Conservation (phyloP, 106 monocot species). For the Acorus calamus region DNA sequence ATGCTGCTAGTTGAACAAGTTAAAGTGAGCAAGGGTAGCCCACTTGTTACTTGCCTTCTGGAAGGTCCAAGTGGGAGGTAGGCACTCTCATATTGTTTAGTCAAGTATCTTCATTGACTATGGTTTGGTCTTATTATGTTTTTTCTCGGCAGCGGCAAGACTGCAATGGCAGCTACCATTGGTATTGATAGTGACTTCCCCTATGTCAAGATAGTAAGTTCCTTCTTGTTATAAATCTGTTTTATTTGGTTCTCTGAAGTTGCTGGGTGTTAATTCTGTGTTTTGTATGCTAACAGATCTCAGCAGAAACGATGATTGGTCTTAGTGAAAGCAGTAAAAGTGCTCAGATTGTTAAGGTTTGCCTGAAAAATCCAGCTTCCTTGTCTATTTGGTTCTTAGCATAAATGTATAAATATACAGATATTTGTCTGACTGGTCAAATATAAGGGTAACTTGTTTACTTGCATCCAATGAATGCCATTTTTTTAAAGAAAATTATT, state of each 20-base stretch:
- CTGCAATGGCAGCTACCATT: conserved; percentile 79
- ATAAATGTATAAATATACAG: no score
- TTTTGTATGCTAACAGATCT: conserved; percentile 38
- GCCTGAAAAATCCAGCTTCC: neutral
- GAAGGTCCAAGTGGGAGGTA: conserved; percentile 93
- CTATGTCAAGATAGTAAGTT: conserved; percentile 94
- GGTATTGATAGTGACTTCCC: conserved; percentile 94
- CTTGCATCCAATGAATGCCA: no score
- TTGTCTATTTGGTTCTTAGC: neutral
- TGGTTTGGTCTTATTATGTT: conserved; percentile 1
- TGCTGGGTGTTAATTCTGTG: neutral
- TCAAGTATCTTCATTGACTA: conserved; percentile 3
- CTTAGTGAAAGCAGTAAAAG: conserved; percentile 91
- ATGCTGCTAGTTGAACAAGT: conserved; percentile 94
- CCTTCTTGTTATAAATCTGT: neutral
- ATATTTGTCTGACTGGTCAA: no score
- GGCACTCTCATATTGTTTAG: neutral
- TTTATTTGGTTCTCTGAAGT: conserved; percentile 1
- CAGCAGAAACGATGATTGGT: conserved; percentile 93
- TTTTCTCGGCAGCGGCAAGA: conserved; percentile 69
- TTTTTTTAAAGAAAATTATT: no score
- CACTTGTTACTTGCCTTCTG: conserved; percentile 90
- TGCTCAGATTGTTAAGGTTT: conserved; percentile 83
- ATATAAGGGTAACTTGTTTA: no score
- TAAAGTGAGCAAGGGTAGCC: conserved; percentile 84